Evolutionary conservation across 768 basidiomycete genomes (phyloP).

Genomic region (Lactifluus piperatus): DNA sequence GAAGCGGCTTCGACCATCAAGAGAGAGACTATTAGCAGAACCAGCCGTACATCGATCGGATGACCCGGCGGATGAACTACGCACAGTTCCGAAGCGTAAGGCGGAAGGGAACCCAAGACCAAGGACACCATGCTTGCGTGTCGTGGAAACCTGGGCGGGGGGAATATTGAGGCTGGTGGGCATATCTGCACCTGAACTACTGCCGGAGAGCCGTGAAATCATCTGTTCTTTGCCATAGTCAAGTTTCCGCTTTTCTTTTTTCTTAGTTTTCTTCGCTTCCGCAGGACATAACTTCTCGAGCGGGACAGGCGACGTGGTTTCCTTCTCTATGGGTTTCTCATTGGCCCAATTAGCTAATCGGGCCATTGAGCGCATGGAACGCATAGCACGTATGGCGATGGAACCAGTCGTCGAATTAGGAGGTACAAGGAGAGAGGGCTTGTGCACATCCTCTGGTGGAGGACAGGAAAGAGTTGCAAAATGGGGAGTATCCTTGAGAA

Average conservation of each 20-base stretch:
- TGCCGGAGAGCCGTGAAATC: constrained; percentile 40
- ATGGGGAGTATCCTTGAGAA: not conserved
- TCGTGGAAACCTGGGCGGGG: not conserved
- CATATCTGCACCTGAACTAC: constrained; percentile 62
- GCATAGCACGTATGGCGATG: constrained; percentile 71
- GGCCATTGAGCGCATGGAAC: constrained; percentile 64
- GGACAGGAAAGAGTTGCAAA: not conserved
- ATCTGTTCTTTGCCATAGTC: constrained; percentile 26
- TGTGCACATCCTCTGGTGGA: constrained; percentile 14
- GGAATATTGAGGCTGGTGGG: constrained; percentile 30
- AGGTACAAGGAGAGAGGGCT: constrained; percentile 15
- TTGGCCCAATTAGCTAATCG: constrained; percentile 68
- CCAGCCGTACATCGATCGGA: constrained; percentile 28
- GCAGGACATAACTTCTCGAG: constrained; percentile 29
- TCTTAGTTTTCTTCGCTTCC: constrained; percentile 28
- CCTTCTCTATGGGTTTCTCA: constrained; percentile 34
- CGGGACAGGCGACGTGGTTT: constrained; percentile 21
- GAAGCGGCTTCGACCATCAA: constrained; percentile 25
- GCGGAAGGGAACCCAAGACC: constrained; percentile 55
- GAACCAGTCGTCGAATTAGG: constrained; percentile 37
- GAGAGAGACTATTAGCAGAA: constrained; percentile 10
- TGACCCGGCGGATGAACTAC: constrained; percentile 15
- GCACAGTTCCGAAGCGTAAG: constrained; percentile 28
- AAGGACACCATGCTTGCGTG: constrained; percentile 45
- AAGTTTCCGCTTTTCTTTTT: constrained; percentile 15